phyloP scores from a whole-genome alignment of 1,284 basidiomycete genomes.

The Leccinum angustisporum region DNA sequence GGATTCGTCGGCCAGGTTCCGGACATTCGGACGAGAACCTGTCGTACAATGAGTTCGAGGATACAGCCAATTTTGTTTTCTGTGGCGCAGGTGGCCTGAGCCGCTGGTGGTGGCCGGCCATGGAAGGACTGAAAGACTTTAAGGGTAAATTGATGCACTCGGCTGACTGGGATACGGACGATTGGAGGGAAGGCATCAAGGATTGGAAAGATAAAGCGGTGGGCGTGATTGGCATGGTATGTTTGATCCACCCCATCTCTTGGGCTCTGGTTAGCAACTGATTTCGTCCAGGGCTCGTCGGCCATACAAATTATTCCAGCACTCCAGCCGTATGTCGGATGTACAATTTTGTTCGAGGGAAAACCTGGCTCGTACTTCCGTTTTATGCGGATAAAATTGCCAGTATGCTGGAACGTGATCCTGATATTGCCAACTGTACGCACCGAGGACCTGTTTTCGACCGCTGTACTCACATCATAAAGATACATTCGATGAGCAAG shows the following conservation, averaged over 20 bases:
- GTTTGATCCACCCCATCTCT: constrained; percentile 13
- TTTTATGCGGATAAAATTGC: constrained; percentile 45
- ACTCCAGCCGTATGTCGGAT: constrained; percentile 54
- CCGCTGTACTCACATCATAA: background rate
- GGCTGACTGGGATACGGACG: constrained; percentile 52
- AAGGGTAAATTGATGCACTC: constrained; percentile 54
- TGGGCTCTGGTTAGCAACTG: background rate
- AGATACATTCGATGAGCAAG: constrained; percentile 53
- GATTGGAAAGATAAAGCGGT: constrained; percentile 56
- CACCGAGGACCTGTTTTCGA: background rate
- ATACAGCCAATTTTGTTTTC: constrained; percentile 53
- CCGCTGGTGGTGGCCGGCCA: constrained; percentile 60
- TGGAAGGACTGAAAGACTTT: constrained; percentile 52
- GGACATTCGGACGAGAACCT: constrained; percentile 16
- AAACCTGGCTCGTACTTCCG: constrained; percentile 58
- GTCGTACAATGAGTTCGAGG: constrained; percentile 45
- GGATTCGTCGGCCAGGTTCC: constrained; percentile 39
- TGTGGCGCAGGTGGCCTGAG: constrained; percentile 50
- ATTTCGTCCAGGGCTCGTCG: constrained; percentile 53
- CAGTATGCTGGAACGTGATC: constrained; percentile 39
- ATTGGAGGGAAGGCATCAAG: constrained; percentile 48
- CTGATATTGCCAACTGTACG: constrained; percentile 45
- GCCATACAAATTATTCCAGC: constrained; percentile 63
- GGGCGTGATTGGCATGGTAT: constrained; percentile 59
- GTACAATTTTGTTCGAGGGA: constrained; percentile 58